These are phyloP conservation scores for Westerdykella sp. DNA, from an alignment of 2,329 filamentous ascomycete species.

Conservation along the genomic window DNA sequence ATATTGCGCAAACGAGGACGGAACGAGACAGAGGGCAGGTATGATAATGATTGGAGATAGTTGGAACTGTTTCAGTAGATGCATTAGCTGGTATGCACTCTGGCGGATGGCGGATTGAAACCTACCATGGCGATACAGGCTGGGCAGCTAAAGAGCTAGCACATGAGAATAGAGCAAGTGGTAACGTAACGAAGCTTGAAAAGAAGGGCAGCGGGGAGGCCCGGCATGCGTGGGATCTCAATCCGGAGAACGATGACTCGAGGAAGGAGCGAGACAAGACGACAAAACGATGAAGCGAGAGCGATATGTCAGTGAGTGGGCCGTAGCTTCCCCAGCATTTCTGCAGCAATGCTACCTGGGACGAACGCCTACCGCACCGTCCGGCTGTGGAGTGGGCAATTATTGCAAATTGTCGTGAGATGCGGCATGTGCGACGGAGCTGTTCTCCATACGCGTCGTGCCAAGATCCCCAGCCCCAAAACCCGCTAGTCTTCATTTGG, in stretches of 20 bases:
- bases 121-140: conserved; percentile 10
- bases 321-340: not conserved
- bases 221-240: no score
- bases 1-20: conserved; percentile 32
- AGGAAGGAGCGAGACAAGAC: no score
- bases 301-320: not conserved
- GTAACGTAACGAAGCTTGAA: conserved; percentile 5
- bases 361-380: no score
- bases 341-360: not conserved
- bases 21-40: conserved; percentile 8
- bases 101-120: not conserved
- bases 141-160: conserved; percentile 6
- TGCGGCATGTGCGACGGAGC: no score
- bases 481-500: no score
- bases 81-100: conserved; percentile 12
- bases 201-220: conserved; percentile 2
- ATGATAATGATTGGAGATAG: conserved; percentile 16
- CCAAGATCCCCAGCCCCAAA: no score
- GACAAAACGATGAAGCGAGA: not conserved
- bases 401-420: no score
- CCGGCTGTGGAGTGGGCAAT: no score
- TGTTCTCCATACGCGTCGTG: no score
- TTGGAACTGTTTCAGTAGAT: conserved; percentile 39
- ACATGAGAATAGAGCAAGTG: conserved; percentile 12
- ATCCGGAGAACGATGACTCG: no score